phyloP scores from a whole-genome alignment of 2,329 filamentous ascomycete species.

The Xylaria sp. region DNA sequence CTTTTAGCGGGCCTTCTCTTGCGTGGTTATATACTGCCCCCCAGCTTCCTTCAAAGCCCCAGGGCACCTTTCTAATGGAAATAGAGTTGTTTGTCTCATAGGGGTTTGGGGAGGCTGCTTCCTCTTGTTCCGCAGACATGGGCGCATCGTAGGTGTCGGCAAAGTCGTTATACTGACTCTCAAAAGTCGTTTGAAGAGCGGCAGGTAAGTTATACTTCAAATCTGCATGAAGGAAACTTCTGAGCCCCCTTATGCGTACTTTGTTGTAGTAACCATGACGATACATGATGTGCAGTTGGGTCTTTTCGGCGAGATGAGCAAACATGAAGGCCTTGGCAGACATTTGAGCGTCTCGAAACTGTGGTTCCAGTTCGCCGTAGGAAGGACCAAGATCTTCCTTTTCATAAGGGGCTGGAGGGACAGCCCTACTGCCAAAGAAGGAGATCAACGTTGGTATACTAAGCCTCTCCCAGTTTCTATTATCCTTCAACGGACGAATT shows the following conservation, averaged over 20 bases:
- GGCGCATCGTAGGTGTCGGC: background rate
- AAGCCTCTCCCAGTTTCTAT: conserved; percentile 39
- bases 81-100: background rate
- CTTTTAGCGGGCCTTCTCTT: background rate
- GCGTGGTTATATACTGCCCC: background rate
- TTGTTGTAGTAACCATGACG: conserved; percentile 38
- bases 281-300: conserved; percentile 36
- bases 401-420: background rate
- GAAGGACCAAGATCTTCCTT: background rate
- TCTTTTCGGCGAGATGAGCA: conserved; percentile 31
- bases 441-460: conserved; percentile 37
- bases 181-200: background rate
- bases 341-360: conserved; percentile 30
- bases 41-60: background rate
- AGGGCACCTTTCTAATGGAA: background rate
- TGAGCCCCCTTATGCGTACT: conserved; percentile 39
- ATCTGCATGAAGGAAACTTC: conserved; percentile 35
- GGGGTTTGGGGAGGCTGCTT: background rate
- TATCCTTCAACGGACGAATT: conserved; percentile 36
- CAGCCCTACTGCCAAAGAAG: conserved; percentile 14
- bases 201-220: background rate
- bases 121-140: background rate
- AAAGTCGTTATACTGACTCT: background rate
- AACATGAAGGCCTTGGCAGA: conserved; percentile 43
- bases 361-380: conserved; percentile 29